Conservation (phyloP, 2,329 filamentous ascomycete species). For the Periglandula ipomoeae region DNA sequence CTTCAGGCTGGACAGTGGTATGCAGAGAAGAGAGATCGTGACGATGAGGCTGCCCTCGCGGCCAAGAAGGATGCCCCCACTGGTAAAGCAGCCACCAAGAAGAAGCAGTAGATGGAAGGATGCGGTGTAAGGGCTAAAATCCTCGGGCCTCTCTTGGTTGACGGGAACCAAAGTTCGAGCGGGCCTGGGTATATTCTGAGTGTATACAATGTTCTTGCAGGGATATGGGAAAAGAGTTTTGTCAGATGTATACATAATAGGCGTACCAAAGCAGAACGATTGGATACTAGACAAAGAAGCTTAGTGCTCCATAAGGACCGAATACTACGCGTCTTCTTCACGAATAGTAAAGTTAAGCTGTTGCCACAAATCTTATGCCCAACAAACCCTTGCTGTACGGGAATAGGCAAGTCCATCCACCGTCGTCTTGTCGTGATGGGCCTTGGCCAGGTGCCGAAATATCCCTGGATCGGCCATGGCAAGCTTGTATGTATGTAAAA, state of each 20-base stretch:
- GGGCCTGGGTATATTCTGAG: neutral
- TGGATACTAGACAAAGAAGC: neutral
- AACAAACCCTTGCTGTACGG: neutral
- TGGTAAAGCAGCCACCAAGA: constrained; percentile 23
- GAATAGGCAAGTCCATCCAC: neutral
- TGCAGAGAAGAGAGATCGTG: constrained; percentile 83
- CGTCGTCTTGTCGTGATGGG: neutral
- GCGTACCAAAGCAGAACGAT: neutral
- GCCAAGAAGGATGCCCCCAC: constrained; percentile 18
- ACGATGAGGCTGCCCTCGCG: constrained; percentile 63
- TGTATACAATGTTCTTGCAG: neutral
- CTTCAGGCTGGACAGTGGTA: constrained; percentile 98
- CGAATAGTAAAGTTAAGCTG: neutral
- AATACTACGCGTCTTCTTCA: neutral
- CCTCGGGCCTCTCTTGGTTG: too few species aligned
- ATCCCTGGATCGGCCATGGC: neutral
- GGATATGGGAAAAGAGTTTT: neutral
- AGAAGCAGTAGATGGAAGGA: constrained; percentile 22
- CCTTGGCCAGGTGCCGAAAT: neutral
- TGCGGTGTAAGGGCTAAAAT: neutral
- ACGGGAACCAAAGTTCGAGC: too few species aligned
- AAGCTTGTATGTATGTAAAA: neutral
- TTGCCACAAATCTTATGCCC: too few species aligned
- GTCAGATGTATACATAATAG: neutral
- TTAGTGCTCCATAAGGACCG: neutral